phyloP scores from a whole-genome alignment of 1,139 yeast species.

The Pichia norvegensis region DNA sequence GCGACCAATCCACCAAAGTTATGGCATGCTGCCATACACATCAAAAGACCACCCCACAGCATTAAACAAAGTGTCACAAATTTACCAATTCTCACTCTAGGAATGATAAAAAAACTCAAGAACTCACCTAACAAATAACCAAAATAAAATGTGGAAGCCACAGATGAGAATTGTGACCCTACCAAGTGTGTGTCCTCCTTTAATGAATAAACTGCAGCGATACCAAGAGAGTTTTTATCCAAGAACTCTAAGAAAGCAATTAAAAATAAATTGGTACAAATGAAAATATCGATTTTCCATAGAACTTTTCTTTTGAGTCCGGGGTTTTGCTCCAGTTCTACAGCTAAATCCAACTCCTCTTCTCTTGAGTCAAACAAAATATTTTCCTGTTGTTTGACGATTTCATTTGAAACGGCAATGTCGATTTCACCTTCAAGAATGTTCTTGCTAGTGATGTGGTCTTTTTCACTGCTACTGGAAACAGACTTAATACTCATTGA shows the following conservation, averaged over 20 bases:
- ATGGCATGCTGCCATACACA: slow-evolving; percentile 27
- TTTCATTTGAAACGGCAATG: not conserved
- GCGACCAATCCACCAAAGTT: slow-evolving; percentile 32
- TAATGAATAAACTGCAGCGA: slow-evolving; percentile 18
- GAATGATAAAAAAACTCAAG: slow-evolving; percentile 14
- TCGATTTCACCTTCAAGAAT: not conserved
- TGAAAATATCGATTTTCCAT: slow-evolving; percentile 5
- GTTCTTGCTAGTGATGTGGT: not conserved
- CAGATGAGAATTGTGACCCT: slow-evolving; percentile 32
- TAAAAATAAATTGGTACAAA: slow-evolving; percentile 4
- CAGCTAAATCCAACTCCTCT: not conserved
- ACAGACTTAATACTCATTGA: not conserved
- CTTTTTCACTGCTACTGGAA: not conserved
- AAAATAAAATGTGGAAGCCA: slow-evolving; percentile 49
- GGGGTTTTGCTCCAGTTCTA: slow-evolving; percentile 1
- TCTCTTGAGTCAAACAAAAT: not conserved
- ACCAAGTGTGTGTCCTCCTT: slow-evolving; percentile 15
- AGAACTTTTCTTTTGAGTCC: not conserved
- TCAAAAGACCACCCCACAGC: slow-evolving; percentile 20
- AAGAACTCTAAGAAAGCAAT: slow-evolving; percentile 17
- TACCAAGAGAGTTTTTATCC: slow-evolving; percentile 20
- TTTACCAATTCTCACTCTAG: slow-evolving; percentile 18
- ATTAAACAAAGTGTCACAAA: slow-evolving; percentile 15
- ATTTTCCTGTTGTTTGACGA: not conserved
- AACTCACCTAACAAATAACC: slow-evolving; percentile 37